Evolutionary conservation across 176 grass and related monocot species (phyloP), one percentile per base, ranked within the genome.

Genomic region (Ensete ventricosum): DNA sequence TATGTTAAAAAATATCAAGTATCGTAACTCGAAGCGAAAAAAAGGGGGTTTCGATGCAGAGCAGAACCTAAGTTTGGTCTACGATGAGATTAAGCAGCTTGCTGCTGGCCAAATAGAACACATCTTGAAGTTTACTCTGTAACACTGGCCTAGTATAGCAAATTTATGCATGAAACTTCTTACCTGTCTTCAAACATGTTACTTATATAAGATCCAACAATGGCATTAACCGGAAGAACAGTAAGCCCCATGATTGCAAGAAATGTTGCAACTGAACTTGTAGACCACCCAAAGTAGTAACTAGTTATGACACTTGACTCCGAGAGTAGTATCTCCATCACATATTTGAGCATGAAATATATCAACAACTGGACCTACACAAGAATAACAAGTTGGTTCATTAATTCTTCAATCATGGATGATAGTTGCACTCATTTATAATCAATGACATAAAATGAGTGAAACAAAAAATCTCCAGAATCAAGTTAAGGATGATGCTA

Each of bases 101-200:
- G 34, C 34, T 6, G 34, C 34, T 43, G 4, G 34, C 34, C 34
- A 43, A 43, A 43, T 43, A 43, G 4, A 43, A 43, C 34, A 43
- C 34, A 43, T 43, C 34, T 29, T 29, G 29, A 29, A 29, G 29
- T 29, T 29, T 29, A 29, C 3, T 29, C 29, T 29, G 29, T 29
- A 29, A 29, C 29, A 29, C 29, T 29, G 29, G 29, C 29, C 29
- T 29, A 29, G 2, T 29, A 29, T 3, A 29, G 29, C 29, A 29
- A 29, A 29, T 29, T 29, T 11, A 14, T 14, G 54, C 16, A 14
- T 14, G 69, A 53, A 25, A 82, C 88, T 62, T 81, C 88, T 57
- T 81, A 96, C 92, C 92, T 92, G 81, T 96, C 89, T 82, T 96
- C 92, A 57, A 96, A 96, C 87, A 96, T 96, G 83, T 96, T 96